These are phyloP conservation scores for Xylaria sp. DNA, from an alignment of 2,329 filamentous ascomycete species.

Conservation along the genomic window DNA sequence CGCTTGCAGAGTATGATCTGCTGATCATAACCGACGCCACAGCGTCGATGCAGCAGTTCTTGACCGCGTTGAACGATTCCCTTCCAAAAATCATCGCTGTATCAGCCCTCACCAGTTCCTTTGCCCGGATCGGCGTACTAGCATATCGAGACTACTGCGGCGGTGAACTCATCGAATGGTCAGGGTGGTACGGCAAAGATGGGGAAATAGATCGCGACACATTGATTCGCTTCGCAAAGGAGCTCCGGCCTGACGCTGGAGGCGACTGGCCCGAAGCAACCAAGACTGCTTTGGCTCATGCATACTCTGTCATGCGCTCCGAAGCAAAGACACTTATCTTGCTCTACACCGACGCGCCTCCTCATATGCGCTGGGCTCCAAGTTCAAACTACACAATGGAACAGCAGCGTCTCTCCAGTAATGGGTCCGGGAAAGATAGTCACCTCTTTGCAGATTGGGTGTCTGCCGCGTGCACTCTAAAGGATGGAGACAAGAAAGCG, in stretches of 20 bases:
- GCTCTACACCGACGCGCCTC: conserved; percentile 60
- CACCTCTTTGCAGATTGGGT: conserved; percentile 8
- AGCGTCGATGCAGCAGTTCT: conserved; percentile 49
- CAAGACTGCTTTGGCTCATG: conserved; percentile 60
- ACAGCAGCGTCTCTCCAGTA: background rate
- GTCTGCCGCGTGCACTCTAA: background rate
- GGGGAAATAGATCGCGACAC: conserved; percentile 6
- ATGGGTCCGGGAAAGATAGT: background rate
- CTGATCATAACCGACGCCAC: conserved; percentile 60
- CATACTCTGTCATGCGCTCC: conserved; percentile 58
- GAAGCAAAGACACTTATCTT: conserved; percentile 61
- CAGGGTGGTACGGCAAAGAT: conserved; percentile 7
- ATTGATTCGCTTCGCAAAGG: background rate
- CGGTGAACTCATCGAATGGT: conserved; percentile 15
- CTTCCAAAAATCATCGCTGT: conserved; percentile 62
- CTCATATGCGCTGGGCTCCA: conserved; percentile 48
- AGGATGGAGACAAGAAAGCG: conserved; percentile 1
- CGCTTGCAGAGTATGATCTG: conserved; percentile 52
- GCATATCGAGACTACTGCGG: conserved; percentile 61
- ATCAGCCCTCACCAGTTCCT: conserved; percentile 59
- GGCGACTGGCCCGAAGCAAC: conserved; percentile 55
- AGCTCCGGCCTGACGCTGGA: background rate
- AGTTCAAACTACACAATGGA: background rate
- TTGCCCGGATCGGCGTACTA: conserved; percentile 59
- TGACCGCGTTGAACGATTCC: conserved; percentile 57